These are phyloP conservation scores for Aspergillaceae sp. DNA, from an alignment of 2,329 filamentous ascomycete species.

Conservation along the genomic window DNA sequence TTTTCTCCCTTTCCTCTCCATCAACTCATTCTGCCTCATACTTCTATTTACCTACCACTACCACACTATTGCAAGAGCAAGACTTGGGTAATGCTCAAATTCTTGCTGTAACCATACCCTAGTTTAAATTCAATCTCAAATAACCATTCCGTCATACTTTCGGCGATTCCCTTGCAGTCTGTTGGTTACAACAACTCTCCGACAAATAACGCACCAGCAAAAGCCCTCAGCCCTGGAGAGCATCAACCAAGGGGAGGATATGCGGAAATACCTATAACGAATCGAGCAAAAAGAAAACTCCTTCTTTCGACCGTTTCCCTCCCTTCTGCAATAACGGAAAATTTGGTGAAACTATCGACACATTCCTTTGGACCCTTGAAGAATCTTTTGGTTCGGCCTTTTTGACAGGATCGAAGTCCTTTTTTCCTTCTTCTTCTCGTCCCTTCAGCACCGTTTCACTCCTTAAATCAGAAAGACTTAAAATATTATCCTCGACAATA, in stretches of 20 bases:
- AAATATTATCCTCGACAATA: constrained; percentile 3
- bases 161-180: not conserved
- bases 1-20: constrained; percentile 6
- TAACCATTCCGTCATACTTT: not conserved
- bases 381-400: constrained; percentile 11
- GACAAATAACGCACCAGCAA: not conserved
- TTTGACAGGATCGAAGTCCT: constrained; percentile 6
- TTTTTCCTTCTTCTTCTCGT: constrained; percentile 2
- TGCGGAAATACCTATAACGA: constrained; percentile 15
- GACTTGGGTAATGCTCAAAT: too few species aligned
- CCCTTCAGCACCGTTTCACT: not conserved
- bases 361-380: constrained; percentile 14
- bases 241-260: constrained; percentile 11
- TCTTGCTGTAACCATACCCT: too few species aligned
- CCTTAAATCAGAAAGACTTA: not conserved
- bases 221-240: not conserved
- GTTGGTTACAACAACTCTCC: not conserved
- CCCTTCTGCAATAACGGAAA: constrained; percentile 16
- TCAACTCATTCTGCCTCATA: constrained; percentile 5
- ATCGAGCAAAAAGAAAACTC: too few species aligned
- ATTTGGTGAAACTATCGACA: constrained; percentile 19
- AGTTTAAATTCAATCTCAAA: too few species aligned
- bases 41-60: not conserved
- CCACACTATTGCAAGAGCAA: too few species aligned
- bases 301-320: constrained; percentile 14